Conservation (phyloP, 768 basidiomycete genomes). For the Udeniomyces megalosporus region DNA sequence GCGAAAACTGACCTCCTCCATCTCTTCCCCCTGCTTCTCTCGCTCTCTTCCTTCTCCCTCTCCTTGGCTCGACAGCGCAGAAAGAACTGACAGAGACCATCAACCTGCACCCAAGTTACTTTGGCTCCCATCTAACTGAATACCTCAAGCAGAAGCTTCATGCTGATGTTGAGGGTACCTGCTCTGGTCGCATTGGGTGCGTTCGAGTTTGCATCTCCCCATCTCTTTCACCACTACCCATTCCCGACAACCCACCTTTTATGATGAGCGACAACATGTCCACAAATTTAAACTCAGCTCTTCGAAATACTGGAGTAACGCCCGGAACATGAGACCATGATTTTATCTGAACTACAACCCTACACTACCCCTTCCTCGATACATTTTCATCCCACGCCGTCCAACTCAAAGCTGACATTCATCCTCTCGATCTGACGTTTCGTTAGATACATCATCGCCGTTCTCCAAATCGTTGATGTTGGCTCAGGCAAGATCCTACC, state of each 20-base stretch:
- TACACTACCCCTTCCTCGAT: not conserved
- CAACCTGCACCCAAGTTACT: conserved; percentile 92
- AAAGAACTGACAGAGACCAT: conserved; percentile 97
- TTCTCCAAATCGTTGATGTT: conserved; percentile 53
- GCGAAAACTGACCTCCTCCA: too few relatives aligned
- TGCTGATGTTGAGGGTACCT: conserved; percentile 92
- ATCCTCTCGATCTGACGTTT: not conserved
- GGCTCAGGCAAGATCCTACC: conserved; percentile 83
- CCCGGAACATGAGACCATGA: conserved; percentile 15
- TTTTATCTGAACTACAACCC: conserved; percentile 5
- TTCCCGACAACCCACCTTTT: not conserved
- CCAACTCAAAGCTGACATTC: not conserved
- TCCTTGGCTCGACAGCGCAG: conserved; percentile 32
- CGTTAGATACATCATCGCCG: conserved; percentile 29
- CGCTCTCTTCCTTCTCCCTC: not conserved
- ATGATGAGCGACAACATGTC: conserved; percentile 10
- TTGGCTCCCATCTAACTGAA: conserved; percentile 85
- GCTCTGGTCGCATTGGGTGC: conserved; percentile 75
- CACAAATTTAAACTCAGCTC: conserved; percentile 17
- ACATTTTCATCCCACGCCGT: not conserved
- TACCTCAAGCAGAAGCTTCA: conserved; percentile 87
- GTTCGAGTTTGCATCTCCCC: conserved; percentile 6
- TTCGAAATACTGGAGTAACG: conserved; percentile 16
- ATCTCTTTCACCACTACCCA: not conserved
- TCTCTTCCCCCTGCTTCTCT: not conserved